Conservation (phyloP, 1,284 basidiomycete species). For the Cryptococcus amylolentus region DNA sequence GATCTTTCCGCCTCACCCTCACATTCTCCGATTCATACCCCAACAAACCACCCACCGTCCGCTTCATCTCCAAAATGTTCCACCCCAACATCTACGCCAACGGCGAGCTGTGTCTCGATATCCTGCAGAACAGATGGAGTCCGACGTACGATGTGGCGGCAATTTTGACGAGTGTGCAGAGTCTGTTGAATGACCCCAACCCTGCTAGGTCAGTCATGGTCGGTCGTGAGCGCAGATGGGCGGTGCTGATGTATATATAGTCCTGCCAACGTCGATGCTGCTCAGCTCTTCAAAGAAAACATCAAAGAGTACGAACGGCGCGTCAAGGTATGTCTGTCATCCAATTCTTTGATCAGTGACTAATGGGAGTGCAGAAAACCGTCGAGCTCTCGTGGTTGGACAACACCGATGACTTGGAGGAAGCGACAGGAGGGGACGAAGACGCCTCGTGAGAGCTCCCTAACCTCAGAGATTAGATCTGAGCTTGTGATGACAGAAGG, state of each 20-base stretch:
- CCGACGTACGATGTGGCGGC: conserved; percentile 98
- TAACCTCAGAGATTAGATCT: not conserved
- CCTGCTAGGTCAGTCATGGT: conserved; percentile 63
- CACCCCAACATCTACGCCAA: conserved; percentile 99
- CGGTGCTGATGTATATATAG: conserved; percentile 50
- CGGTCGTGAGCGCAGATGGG: not conserved
- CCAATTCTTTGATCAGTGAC: not conserved
- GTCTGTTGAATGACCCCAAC: conserved; percentile 93
- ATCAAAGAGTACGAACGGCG: conserved; percentile 96
- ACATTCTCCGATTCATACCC: conserved; percentile 98
- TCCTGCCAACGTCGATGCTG: conserved; percentile 96
- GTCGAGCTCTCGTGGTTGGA: conserved; percentile 90
- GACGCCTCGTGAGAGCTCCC: not conserved
- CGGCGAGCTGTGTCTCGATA: conserved; percentile 95
- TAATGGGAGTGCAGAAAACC: conserved; percentile 51
- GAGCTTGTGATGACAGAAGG: too few species aligned
- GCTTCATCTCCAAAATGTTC: conserved; percentile 97
- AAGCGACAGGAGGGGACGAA: conserved; percentile 2
- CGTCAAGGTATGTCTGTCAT: conserved; percentile 62
- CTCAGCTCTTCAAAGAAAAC: conserved; percentile 91
- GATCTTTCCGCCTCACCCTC: conserved; percentile 92
- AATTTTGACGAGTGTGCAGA: conserved; percentile 93
- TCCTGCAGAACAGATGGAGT: conserved; percentile 96
- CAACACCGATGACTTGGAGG: conserved; percentile 25
- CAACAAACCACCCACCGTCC: conserved; percentile 95